Base-by-base conservation (phyloP, 2,329 filamentous ascomycete genomes). In the Aspergillus sp. region DNA sequence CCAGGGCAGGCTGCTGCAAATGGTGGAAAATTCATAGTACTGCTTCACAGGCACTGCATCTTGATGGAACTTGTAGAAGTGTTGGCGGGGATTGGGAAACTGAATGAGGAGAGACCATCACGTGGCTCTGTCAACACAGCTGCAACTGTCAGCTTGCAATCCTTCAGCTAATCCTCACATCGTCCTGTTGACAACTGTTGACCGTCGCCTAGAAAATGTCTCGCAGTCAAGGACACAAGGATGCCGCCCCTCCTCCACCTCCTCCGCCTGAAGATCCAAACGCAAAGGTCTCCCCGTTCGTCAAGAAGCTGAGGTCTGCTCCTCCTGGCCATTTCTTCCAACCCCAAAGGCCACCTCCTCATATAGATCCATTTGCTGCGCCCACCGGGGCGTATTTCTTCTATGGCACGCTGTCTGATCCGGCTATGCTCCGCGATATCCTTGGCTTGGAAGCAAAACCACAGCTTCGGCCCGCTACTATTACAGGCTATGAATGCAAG, bases 371-470 rank as follows among this genome's bases (percentile, higher is more conserved):
- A 30, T 46, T 56, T 22, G 41, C 53, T 12, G 51, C 66, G 33
- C 66, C 60, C 2, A 64, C 58, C 3, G 66, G 65, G 1, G 61
- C 64, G 3, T 75, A 72, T 55, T 76, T 76, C 61, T 73, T 77
- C 63, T 75, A 77, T 55, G 73, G 72, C 37, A 72, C 73, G 1
- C 59, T 76, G n/a, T 61, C 65, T 12, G 68, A 76, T 39, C 65
- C 69, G 0, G 44, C 54, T 0, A 67, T 70, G 59, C 56, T 71
- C n/a, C 34, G 44, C n/a, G 59, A 69, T n/a, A 47, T 68, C 33
- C 60, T 70, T n/a, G 45, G 54, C 7, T 39, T 72, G 13, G 59
- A 64, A 22, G 46, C 54, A 2, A 40, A 56, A 20, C 64, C 62
- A 4, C 9, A 60, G 7, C 61, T 70, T 5, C 62, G 64, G 9